Evolutionary conservation across 805 yeast species (phyloP).

Genomic region (Myxozyma neotropica): DNA sequence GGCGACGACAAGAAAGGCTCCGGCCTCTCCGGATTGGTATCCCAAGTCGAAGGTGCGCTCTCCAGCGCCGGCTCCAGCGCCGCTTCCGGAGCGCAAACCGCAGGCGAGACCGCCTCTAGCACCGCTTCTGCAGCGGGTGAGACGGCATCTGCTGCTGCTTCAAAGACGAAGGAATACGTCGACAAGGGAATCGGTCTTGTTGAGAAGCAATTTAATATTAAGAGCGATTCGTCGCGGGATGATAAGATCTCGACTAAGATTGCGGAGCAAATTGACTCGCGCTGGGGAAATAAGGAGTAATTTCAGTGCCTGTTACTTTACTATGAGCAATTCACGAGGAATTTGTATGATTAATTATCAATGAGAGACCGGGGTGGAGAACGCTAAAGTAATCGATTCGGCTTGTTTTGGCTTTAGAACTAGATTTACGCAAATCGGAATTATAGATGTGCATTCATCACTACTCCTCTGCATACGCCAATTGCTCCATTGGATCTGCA

Average conservation of each 20-base stretch:
- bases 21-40: constrained; percentile 6
- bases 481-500: constrained; percentile 1
- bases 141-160: constrained; percentile 13
- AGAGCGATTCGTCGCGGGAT: constrained; percentile 22
- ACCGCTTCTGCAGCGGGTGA: constrained; percentile 8
- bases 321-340: too few species aligned
- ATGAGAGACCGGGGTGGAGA: too few species aligned
- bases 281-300: not conserved
- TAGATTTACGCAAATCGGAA: not conserved
- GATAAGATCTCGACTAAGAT: constrained; percentile 22
- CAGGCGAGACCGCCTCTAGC: constrained; percentile 6
- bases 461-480: constrained; percentile 4
- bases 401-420: not conserved
- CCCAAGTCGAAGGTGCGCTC: constrained; percentile 11
- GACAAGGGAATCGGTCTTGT: constrained; percentile 23
- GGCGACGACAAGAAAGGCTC: constrained; percentile 10
- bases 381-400: too few species aligned
- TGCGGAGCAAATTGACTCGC: constrained; percentile 23
- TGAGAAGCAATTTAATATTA: constrained; percentile 25
- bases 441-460: not conserved
- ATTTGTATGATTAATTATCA: too few species aligned
- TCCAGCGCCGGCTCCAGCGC: constrained; percentile 6
- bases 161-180: constrained; percentile 18
- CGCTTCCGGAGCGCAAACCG: not conserved
- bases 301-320: not conserved